These are phyloP conservation scores for Catharanthus roseus DNA, from an alignment of 257 asterid species.

Conservation along the genomic window DNA sequence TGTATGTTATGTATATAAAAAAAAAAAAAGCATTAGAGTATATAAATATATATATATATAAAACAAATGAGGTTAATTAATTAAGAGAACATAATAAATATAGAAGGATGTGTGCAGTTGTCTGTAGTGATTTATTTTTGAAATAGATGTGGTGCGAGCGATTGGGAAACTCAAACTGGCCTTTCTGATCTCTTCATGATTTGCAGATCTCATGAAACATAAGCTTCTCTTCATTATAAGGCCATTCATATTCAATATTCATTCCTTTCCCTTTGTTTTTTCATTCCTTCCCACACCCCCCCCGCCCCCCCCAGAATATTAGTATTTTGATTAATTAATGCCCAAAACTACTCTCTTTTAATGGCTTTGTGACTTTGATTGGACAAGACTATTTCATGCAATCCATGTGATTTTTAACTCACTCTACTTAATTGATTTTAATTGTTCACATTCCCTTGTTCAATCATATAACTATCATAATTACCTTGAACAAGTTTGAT, in stretches of 20 bases:
- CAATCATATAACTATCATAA: not conserved
- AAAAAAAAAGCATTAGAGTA: too few relatives aligned
- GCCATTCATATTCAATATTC: conserved; percentile 26
- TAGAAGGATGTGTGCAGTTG: conserved; percentile 8
- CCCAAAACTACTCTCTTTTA: conserved; percentile 31
- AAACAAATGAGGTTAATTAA: too few relatives aligned
- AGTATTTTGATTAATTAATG: too few relatives aligned
- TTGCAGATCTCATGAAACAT: conserved; percentile 9
- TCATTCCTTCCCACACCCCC: conserved; percentile 29
- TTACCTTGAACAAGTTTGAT: too few relatives aligned
- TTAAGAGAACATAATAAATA: not conserved
- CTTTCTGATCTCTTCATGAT: not conserved
- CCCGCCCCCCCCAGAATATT: conserved; percentile 18
- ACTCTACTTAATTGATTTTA: conserved; percentile 5
- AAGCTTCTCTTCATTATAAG: conserved; percentile 24
- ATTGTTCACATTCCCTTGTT: not conserved
- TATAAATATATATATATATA: too few relatives aligned
- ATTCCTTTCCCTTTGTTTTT: conserved; percentile 24
- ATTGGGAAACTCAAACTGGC: conserved; percentile 1
- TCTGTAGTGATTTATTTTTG: not conserved
- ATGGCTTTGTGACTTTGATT: conserved; percentile 30
- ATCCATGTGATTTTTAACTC: conserved; percentile 31
- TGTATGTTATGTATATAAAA: too few relatives aligned
- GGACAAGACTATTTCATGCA: conserved; percentile 23
- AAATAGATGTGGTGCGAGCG: not conserved